Base-by-base conservation (phyloP, 129 eudicot species). In the Lactuca saligna region DNA sequence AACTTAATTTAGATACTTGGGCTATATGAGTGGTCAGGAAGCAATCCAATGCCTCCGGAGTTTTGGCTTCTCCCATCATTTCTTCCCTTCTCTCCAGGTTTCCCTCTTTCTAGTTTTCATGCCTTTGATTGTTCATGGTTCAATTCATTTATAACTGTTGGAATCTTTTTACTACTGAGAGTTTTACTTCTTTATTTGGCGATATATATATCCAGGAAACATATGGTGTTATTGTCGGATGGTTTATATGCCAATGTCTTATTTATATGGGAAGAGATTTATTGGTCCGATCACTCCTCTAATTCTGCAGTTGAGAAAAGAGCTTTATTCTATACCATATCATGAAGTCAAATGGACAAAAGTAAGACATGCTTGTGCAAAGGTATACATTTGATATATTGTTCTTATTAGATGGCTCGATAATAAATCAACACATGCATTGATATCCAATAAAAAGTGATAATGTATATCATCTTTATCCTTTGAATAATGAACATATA, bases 11-110 rank as follows among this genome's bases (percentile, higher is more conserved):
- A 46, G 82, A 49, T 72, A 48, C 61, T 78, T 57, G 82, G 82
- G 0, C 11, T 78, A 29, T 71, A 17, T 9, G 74, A 78, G 6
- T 78, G 82, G 82, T 65, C 68, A 0, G 82, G 82, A 49, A 17
- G 64, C 66, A 78, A 78, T 55, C 82, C 82, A 7, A 72, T 78
- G 78, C 82, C 82, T n/a, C 82, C 82, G 12, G 82, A 78, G 60
- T 78, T 70, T 35, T 78, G 82, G 82, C 35, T 78, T 44, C 66
- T 78, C 11, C 82, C 82, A 41, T 42, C 72, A 4, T 62, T 61
- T 42, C 31, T 64, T n/a, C 82, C 82, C 3, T 41, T 78, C 39
- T 72, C 71, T 61, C 82, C 82, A 25, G 77, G 82, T 78, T 78
- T 37, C 49, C 56, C n/a, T 48, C 16, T 57, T 15, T 44, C 2